Conservation (phyloP, 768 basidiomycete species). For the Termitomyces sp. region DNA sequence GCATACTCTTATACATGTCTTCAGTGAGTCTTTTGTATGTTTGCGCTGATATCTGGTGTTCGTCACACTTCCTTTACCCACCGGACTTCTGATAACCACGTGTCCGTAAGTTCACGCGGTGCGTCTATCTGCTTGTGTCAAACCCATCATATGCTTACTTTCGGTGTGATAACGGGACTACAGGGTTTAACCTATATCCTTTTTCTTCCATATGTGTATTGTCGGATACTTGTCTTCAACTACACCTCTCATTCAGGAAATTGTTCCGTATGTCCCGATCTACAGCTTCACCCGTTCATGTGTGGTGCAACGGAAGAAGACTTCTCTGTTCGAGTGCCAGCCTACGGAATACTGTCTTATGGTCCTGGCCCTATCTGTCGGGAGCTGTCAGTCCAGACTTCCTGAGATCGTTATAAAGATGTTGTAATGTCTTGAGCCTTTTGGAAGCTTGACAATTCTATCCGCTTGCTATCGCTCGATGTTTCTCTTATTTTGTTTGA, state of each 20-base stretch:
- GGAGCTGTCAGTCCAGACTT: neutral
- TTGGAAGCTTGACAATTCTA: neutral
- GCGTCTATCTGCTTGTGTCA: neutral
- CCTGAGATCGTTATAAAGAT: neutral
- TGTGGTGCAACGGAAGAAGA: neutral
- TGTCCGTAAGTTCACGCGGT: slow-evolving; percentile 11
- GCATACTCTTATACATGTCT: neutral
- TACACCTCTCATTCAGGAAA: neutral
- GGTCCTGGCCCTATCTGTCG: neutral
- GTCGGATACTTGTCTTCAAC: neutral
- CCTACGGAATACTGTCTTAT: neutral
- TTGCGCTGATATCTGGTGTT: neutral
- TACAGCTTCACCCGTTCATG: neutral
- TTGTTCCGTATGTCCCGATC: slow-evolving; percentile 2
- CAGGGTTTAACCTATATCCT: neutral
- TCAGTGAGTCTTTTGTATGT: neutral
- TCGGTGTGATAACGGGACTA: slow-evolving; percentile 1
- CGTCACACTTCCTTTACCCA: neutral
- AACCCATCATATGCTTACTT: slow-evolving; percentile 7
- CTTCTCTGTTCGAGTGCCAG: neutral
- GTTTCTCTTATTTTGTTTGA: slow-evolving; percentile 7
- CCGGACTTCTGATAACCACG: slow-evolving; percentile 2
- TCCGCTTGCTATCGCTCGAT: slow-evolving; percentile 5
- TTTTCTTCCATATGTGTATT: neutral
- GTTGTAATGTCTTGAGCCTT: neutral